A percentile compares a stretch with the other conserved stretches of the same genome.
Evolutionary conservation across 1,139 yeast genomes (phyloP).

Genomic region (Hansenula lynferdii): DNA sequence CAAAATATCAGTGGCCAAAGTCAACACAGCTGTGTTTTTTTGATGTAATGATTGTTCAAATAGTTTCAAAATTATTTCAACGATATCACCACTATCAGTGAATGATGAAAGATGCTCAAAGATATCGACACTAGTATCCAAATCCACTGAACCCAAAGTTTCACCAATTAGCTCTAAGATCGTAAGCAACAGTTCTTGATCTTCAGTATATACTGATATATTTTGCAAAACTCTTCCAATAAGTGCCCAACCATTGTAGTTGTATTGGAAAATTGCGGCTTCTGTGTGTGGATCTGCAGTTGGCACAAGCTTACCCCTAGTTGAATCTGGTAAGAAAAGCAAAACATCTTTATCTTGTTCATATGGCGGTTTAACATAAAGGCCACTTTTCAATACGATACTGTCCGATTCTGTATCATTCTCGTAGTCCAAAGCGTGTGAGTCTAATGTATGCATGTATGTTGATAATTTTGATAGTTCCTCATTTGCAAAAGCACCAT

Average conservation of each 20-base stretch:
- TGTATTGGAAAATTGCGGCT: slow-evolving; percentile 65
- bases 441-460: slow-evolving; percentile 41
- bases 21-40: slow-evolving; percentile 44
- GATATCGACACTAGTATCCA: slow-evolving; percentile 36
- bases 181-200: slow-evolving; percentile 39
- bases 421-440: slow-evolving; percentile 28
- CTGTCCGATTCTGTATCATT: slow-evolving; percentile 29
- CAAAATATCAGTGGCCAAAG: slow-evolving; percentile 47
- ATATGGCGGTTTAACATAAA: slow-evolving; percentile 37
- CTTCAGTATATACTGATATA: slow-evolving; percentile 29
- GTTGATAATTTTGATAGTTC: slow-evolving; percentile 58
- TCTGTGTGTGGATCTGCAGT: slow-evolving; percentile 31
- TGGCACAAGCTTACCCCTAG: slow-evolving; percentile 67
- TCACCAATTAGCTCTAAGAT: slow-evolving; percentile 48
- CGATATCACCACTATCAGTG: slow-evolving; percentile 61
- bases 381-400: slow-evolving; percentile 33
- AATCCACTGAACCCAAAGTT: slow-evolving; percentile 40
- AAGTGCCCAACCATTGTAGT: slow-evolving; percentile 83
- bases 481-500: slow-evolving; percentile 61
- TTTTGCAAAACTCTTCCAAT: slow-evolving; percentile 75
- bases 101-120: slow-evolving; percentile 50
- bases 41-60: slow-evolving; percentile 65
- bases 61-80: slow-evolving; percentile 61
- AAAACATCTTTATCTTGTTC: slow-evolving; percentile 34
- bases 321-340: slow-evolving; percentile 43